These are phyloP conservation scores for Phascolomyces articulosus DNA, from an alignment of 371 early-diverging fungal genomes.

Conservation along the genomic window DNA sequence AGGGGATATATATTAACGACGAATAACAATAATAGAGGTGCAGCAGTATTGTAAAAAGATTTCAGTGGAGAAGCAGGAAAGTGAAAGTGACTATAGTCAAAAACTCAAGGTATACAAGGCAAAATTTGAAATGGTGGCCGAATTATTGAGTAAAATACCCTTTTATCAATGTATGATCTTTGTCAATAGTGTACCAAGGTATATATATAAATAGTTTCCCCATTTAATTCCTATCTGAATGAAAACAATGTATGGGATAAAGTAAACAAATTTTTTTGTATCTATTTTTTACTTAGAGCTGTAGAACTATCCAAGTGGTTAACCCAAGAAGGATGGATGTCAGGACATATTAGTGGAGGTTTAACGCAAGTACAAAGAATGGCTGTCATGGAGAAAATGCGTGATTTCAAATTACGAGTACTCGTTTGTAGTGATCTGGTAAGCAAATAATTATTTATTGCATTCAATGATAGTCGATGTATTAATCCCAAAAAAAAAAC, in stretches of 20 bases:
- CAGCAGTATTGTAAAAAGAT: slow-evolving; percentile 55
- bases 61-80: neutral
- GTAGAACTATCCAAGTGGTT: slow-evolving; percentile 57
- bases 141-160: slow-evolving; percentile 52
- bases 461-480: no score
- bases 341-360: slow-evolving; percentile 56
- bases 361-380: slow-evolving; percentile 64
- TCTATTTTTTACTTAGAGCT: slow-evolving; percentile 28
- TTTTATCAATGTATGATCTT: slow-evolving; percentile 74
- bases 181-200: slow-evolving; percentile 56
- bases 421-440: slow-evolving; percentile 82
- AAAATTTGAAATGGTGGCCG: slow-evolving; percentile 56
- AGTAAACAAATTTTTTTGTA: no score
- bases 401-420: slow-evolving; percentile 68
- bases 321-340: slow-evolving; percentile 61
- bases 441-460: slow-evolving; percentile 10
- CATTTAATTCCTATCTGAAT: no score
- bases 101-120: slow-evolving; percentile 38
- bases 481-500: no score
- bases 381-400: slow-evolving; percentile 64
- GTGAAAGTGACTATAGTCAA: slow-evolving; percentile 15
- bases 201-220: no score
- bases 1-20: no score
- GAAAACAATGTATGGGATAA: no score
- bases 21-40: slow-evolving; percentile 52